phyloP scores from a whole-genome alignment of 306 rosid species.

The Hylodesmum podocarpum region DNA sequence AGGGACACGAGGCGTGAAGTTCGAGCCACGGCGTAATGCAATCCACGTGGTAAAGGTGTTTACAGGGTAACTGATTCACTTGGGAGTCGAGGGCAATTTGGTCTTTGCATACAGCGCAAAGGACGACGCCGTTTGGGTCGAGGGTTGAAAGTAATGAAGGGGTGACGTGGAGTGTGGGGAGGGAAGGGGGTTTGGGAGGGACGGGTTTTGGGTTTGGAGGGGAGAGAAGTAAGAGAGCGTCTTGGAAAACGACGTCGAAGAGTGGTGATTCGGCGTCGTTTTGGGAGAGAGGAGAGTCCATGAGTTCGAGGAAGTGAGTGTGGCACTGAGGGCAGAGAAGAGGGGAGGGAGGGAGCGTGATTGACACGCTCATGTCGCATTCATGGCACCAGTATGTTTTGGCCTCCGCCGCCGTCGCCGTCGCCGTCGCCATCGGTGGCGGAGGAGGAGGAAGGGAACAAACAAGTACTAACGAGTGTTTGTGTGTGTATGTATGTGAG shows the following conservation, averaged over 20 bases:
- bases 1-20: slow-evolving; percentile 67
- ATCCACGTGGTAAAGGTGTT: slow-evolving; percentile 71
- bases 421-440: background rate
- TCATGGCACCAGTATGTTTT: slow-evolving; percentile 92
- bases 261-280: slow-evolving; percentile 32
- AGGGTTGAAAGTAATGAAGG: slow-evolving; percentile 31
- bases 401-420: slow-evolving; percentile 26
- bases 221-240: slow-evolving; percentile 23
- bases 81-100: slow-evolving; percentile 36
- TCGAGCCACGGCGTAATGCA: slow-evolving; percentile 88
- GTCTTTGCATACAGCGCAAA: slow-evolving; percentile 79
- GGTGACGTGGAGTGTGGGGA: slow-evolving; percentile 39
- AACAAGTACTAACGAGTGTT: background rate
- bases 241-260: slow-evolving; percentile 31
- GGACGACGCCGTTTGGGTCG: slow-evolving; percentile 45
- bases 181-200: background rate
- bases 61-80: slow-evolving; percentile 74
- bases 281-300: slow-evolving; percentile 57
- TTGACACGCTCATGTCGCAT: slow-evolving; percentile 86
- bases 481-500: background rate
- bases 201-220: background rate
- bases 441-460: background rate
- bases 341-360: slow-evolving; percentile 28
- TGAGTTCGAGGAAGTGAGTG: slow-evolving; percentile 74
- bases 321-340: slow-evolving; percentile 69